Evolutionary conservation across 2,329 filamentous ascomycete species (phyloP).

Genomic region (Clonostachys chloroleuca): DNA sequence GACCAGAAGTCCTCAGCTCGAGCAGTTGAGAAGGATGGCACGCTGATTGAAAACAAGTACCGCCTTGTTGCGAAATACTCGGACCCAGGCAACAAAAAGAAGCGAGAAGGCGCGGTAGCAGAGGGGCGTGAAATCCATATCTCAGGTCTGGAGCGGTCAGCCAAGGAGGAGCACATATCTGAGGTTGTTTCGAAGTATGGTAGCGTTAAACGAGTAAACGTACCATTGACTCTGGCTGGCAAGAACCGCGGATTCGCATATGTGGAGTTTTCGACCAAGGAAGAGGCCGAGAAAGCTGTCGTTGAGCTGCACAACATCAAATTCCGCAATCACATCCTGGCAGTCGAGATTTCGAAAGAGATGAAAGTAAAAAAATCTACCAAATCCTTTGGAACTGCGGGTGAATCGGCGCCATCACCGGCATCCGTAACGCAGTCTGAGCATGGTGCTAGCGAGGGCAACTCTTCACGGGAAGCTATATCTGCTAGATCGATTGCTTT

Average conservation of each 20-base stretch:
- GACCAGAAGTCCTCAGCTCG: constrained; percentile 62
- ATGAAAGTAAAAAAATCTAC: constrained; percentile 53
- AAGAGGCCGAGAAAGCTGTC: constrained; percentile 62
- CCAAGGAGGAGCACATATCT: constrained; percentile 64
- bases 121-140: constrained; percentile 86
- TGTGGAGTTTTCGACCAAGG: constrained; percentile 68
- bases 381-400: constrained; percentile 29
- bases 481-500: constrained; percentile 72
- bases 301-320: constrained; percentile 67
- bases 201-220: constrained; percentile 64
- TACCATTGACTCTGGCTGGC: constrained; percentile 64
- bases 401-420: constrained; percentile 24
- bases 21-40: constrained; percentile 71
- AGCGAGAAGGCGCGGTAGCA: constrained; percentile 73
- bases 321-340: constrained; percentile 62
- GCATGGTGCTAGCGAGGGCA: constrained; percentile 8
- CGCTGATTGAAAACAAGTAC: constrained; percentile 61
- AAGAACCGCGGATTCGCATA: constrained; percentile 76
- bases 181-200: constrained; percentile 74
- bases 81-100: constrained; percentile 73
- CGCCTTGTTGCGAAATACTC: constrained; percentile 78
- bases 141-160: constrained; percentile 58
- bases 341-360: constrained; percentile 57
- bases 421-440: constrained; percentile 20
- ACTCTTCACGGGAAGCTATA: constrained; percentile 39